Evolutionary conservation across 208 protist genomes (phyloP), one percentile per base, ranked within the genome.

Genomic region (Wallacemonas sp.): DNA sequence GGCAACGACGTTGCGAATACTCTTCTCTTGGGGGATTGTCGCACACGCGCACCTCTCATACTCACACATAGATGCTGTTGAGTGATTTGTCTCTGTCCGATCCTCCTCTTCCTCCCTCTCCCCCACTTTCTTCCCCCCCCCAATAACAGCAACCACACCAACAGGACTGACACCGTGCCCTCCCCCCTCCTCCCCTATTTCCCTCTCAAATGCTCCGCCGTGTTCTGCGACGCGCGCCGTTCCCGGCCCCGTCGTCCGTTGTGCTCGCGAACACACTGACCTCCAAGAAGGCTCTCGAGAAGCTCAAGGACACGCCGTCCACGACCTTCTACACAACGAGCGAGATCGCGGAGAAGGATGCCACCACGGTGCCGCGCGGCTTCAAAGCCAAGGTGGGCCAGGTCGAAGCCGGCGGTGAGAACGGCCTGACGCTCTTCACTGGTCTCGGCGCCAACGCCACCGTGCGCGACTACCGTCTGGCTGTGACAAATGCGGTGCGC

Each of bases 401-500:
- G 55, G 64, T 87, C 0, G 71, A 69, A 41, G 65, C 12, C 30
- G 21, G 52, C 30, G 52, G 69, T 29, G 33, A 48, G 6, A 48
- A 41, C n/a, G 30, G 39, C 39, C 41, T 46, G 32, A 33, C 41
- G 32, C 65, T 78, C 30, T 16, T 74, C 29, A 65, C 58, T 21
- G 70, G 70, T 6, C 44, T 65, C 1, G 83, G 83, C 2, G 55
- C 72, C 23, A 75, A 68, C 19, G 27, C 57, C 3, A 76, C 70
- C 16, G 74, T 88, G 41, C 70, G 81, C 39, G 85, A 94, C 47
- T 90, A 87, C 70, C 81, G 82, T 26, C 67, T 77, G 8, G 88
- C 88, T 14, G 71, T 94, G 26, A 94, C 84, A 2, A 73, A 46
- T 19, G 88, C 88, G 1, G 88, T 94, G 75, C 82, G 78, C 29